phyloP scores from a whole-genome alignment of 352 stramenopile genomes.

The Sclerospora graminicola region DNA sequence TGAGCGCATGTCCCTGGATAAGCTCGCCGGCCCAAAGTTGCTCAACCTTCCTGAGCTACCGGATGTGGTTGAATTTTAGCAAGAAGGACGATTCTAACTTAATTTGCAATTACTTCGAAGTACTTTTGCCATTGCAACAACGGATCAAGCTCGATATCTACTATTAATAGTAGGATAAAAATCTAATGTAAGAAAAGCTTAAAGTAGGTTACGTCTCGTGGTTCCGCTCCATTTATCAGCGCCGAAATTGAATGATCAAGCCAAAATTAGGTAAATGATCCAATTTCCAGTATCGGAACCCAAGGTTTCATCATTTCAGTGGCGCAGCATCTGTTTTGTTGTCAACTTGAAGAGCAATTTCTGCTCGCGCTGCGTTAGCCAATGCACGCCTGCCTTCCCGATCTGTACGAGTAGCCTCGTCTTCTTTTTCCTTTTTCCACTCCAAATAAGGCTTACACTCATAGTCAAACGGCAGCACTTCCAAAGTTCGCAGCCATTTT shows the following conservation, averaged over 20 bases:
- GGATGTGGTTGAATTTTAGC: conserved; percentile 43
- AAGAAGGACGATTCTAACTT: conserved; percentile 19
- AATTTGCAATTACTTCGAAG: conserved; percentile 12
- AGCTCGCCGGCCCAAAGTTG: conserved; percentile 9
- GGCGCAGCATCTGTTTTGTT: too few species aligned
- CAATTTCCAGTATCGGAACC: too few species aligned
- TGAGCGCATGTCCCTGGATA: conserved; percentile 3
- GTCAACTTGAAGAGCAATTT: conserved; percentile 1
- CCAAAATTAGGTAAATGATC: too few species aligned
- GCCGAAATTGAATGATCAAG: too few species aligned
- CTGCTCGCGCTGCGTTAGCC: conserved; percentile 20
- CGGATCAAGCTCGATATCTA: too few species aligned
- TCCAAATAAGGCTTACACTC: conserved; percentile 35
- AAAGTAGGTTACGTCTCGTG: too few species aligned
- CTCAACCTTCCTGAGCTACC: conserved; percentile 35
- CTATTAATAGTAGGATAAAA: too few species aligned
- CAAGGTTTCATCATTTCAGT: too few species aligned
- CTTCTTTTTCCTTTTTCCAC: conserved; percentile 77
- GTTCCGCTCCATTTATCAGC: too few species aligned
- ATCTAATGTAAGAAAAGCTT: too few species aligned
- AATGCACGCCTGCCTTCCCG: conserved; percentile 31
- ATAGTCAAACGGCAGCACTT: conserved; percentile 65
- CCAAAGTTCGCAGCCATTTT: conserved; percentile 69
- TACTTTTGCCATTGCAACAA: too few species aligned
- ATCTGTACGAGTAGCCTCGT: conserved; percentile 28